Evolutionary conservation across 495 filamentous ascomycete species (phyloP), one percentile per base, ranked within the genome.

Genomic region (Cudoniella acicularis): DNA sequence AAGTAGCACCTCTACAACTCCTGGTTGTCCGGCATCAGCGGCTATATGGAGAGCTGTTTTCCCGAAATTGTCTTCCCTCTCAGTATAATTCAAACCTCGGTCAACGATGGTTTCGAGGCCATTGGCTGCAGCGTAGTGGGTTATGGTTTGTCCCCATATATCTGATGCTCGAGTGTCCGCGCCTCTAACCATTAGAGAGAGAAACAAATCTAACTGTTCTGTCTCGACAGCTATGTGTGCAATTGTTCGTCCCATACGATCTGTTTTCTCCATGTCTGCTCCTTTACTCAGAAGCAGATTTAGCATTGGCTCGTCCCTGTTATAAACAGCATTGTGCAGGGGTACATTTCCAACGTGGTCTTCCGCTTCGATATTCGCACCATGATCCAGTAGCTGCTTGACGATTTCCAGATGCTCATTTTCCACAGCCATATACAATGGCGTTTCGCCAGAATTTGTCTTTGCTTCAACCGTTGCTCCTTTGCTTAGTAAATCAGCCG

Each of bases 281-380:
- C 30, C 30, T 58, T 48, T n/a, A 49, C 45, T 24, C 45, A 64
- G 50, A 10, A 64, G 61, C n/a, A 56, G 42, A 36, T 52, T 17
- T 25, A 64, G 59, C 17, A 62, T 49, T 21, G 25, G 18, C 49
- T 62, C 21, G 40, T 64, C 41, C 10, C 46, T 49, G 16, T 30
- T 17, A 21, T 20, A 10, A 10, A 50, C 56, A 26, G 58, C 58
- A 6, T 21, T 21, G 23, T 63, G 21, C 8, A 63, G 49, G 23
- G 60, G 21, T 16, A 18, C 61, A 9, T 42, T 21, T 23, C 26
- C 25, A 8, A 22, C 18, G n/a, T 21, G 16, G n/a, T 30, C 58
- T 36, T 30, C 46, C 49, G 60, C 58, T 25, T 54, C 27, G 41
- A 61, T 26, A 27, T 63, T 27, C n/a, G 60, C 57, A 24, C 60